Evolutionary conservation across 2,329 filamentous ascomycete genomes (phyloP).

Genomic region (Neonectria faginata): DNA sequence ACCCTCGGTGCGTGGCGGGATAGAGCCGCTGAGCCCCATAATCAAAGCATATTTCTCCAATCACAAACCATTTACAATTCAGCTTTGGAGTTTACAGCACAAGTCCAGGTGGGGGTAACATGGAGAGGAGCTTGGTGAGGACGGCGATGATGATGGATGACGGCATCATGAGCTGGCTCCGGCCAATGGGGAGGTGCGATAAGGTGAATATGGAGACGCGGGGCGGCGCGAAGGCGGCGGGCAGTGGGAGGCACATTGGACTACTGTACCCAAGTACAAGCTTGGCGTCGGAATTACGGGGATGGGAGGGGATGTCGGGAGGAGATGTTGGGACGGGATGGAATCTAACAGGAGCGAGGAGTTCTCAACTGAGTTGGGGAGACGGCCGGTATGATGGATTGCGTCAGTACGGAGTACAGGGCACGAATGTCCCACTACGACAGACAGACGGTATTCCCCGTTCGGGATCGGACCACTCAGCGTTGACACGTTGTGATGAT

Average conservation of each 20-base stretch:
- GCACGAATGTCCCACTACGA: neutral
- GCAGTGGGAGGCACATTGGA: neutral
- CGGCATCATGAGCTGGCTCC: neutral
- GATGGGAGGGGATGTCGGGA: neutral
- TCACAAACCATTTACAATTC: neutral
- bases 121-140: neutral
- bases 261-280: neutral
- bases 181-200: neutral
- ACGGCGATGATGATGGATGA: neutral
- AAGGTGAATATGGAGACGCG: neutral
- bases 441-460: too few relatives aligned
- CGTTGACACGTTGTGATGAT: slow-evolving; percentile 8
- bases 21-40: slow-evolving; percentile 20
- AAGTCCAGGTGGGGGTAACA: neutral
- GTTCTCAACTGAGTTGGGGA: neutral
- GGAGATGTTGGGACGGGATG: neutral
- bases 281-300: neutral
- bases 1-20: slow-evolving; percentile 12
- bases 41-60: slow-evolving; percentile 17
- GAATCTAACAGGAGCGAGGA: neutral
- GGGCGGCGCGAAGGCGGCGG: neutral
- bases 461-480: slow-evolving; percentile 6
- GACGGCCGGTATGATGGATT: neutral
- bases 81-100: neutral
- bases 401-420: slow-evolving; percentile 1